phyloP scores from a whole-genome alignment of 208 protist genomes.

The Trypanosoma caninum region DNA sequence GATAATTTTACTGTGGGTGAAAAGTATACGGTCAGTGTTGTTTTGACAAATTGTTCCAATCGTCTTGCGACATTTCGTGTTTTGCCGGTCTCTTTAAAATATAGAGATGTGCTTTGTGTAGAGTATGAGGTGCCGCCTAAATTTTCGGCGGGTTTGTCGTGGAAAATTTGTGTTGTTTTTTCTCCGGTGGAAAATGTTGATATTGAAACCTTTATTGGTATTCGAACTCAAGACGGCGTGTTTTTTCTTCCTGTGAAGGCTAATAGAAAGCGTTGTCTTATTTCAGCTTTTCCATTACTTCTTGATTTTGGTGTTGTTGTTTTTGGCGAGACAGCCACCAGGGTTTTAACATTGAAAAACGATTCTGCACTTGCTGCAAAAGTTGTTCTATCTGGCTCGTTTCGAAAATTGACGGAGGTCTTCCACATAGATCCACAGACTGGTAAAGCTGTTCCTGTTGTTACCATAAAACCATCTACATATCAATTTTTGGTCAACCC shows the following conservation, averaged over 20 bases:
- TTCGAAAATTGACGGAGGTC: conserved; percentile 53
- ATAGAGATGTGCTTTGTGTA: conserved; percentile 51
- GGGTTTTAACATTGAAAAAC: conserved; percentile 65
- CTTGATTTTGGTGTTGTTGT: conserved; percentile 80
- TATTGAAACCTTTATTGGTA: conserved; percentile 55
- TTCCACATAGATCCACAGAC: conserved; percentile 44
- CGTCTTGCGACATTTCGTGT: conserved; percentile 73
- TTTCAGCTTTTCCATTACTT: conserved; percentile 32
- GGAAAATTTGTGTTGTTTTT: conserved; percentile 61
- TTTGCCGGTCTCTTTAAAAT: conserved; percentile 59
- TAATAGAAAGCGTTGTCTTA: conserved; percentile 38
- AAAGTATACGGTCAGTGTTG: conserved; percentile 47
- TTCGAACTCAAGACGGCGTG: conserved; percentile 61
- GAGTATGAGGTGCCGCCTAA: conserved; percentile 59
- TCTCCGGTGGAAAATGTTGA: conserved; percentile 50
- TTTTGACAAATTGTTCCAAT: conserved; percentile 76
- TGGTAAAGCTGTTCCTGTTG: conserved; percentile 27
- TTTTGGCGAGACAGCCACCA: conserved; percentile 50
- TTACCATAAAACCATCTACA: conserved; percentile 44
- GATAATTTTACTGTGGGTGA: conserved; percentile 78
- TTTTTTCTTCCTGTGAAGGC: conserved; percentile 62
- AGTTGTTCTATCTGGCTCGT: conserved; percentile 53
- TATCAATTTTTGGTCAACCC: conserved; percentile 48
- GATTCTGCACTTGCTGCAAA: conserved; percentile 54
- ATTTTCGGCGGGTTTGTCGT: conserved; percentile 80